Evolutionary conservation across 768 basidiomycete genomes (phyloP).

Genomic region (Porphyrellus cyaneotinctus): DNA sequence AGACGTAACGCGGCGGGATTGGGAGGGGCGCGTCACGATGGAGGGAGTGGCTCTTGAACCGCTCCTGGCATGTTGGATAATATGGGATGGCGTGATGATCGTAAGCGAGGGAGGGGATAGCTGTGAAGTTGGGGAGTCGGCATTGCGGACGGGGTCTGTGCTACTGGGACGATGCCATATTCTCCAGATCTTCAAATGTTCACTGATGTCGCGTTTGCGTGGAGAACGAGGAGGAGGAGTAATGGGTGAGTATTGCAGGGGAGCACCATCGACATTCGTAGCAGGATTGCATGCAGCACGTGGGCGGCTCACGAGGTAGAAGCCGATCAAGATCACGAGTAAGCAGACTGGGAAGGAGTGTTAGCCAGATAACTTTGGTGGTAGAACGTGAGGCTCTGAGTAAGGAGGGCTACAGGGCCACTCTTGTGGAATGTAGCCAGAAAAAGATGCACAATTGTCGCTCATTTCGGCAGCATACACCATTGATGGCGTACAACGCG

Average conservation of each 20-base stretch:
- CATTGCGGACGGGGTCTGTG: neutral
- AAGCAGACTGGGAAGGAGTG: conserved; percentile 19
- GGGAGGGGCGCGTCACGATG: conserved; percentile 6
- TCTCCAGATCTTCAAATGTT: conserved; percentile 19
- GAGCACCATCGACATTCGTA: neutral
- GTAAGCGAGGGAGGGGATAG: neutral
- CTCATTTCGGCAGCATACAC: neutral
- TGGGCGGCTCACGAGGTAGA: conserved; percentile 24
- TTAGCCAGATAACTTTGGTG: conserved; percentile 9
- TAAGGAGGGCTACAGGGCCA: neutral
- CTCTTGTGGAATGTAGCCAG: neutral
- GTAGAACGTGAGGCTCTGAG: neutral
- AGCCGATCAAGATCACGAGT: conserved; percentile 22
- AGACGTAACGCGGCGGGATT: conserved; percentile 17
- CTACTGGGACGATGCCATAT: conserved; percentile 3
- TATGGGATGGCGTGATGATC: neutral
- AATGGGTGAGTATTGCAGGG: neutral
- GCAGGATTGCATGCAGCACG: conserved; percentile 3
- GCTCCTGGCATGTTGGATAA: neutral
- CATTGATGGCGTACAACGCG: neutral
- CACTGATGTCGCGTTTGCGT: conserved; percentile 1
- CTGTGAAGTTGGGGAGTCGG: neutral
- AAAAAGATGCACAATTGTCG: neutral
- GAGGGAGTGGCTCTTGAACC: neutral
- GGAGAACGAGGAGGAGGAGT: neutral